A percentile compares a stretch with the other conserved stretches of the same genome.
phyloP scores from a whole-genome alignment of 2,329 filamentous ascomycete genomes.

The Intubia oerlemansii region DNA sequence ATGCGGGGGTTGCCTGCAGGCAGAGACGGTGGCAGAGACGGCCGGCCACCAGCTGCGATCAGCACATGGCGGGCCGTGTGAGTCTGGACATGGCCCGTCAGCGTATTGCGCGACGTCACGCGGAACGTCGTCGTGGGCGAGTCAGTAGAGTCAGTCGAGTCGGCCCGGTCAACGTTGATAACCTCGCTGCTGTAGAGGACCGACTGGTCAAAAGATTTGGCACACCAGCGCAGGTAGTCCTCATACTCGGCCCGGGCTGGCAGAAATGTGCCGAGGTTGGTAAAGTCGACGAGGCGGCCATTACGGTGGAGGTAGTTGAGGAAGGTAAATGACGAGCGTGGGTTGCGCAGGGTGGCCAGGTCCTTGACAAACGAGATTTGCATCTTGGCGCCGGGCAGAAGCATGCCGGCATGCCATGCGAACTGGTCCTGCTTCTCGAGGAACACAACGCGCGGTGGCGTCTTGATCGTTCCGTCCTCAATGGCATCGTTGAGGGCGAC shows the following conservation, averaged over 20 bases:
- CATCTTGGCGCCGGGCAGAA: conserved; percentile 84
- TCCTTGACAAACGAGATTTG: conserved; percentile 97
- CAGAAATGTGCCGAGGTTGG: conserved; percentile 74
- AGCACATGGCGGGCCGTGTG: conserved; percentile 44
- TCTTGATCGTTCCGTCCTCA: conserved; percentile 24
- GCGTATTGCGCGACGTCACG: conserved; percentile 41
- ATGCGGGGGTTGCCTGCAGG: conserved; percentile 50
- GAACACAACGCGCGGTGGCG: conserved; percentile 55
- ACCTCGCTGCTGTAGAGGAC: conserved; percentile 67
- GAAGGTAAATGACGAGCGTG: conserved; percentile 82
- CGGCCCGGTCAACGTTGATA: conserved; percentile 40
- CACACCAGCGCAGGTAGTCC: conserved; percentile 89
- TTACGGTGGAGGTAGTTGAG: conserved; percentile 80
- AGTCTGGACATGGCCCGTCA: conserved; percentile 29
- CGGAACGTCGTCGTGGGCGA: conserved; percentile 40
- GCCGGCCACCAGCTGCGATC: conserved; percentile 35
- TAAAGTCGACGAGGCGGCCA: conserved; percentile 68
- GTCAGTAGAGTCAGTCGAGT: conserved; percentile 8
- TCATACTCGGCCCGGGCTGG: conserved; percentile 79
- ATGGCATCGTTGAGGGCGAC: conserved; percentile 73
- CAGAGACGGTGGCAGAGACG: conserved; percentile 48
- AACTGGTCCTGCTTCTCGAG: conserved; percentile 70
- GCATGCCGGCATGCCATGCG: conserved; percentile 89
- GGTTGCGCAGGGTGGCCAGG: conserved; percentile 72
- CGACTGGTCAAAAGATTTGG: conserved; percentile 49